Percentiles rank a stretch among this genome's conserved stretches.
Conservation (phyloP, 2,329 filamentous ascomycete species). For the Neurospora crassa region DNA sequence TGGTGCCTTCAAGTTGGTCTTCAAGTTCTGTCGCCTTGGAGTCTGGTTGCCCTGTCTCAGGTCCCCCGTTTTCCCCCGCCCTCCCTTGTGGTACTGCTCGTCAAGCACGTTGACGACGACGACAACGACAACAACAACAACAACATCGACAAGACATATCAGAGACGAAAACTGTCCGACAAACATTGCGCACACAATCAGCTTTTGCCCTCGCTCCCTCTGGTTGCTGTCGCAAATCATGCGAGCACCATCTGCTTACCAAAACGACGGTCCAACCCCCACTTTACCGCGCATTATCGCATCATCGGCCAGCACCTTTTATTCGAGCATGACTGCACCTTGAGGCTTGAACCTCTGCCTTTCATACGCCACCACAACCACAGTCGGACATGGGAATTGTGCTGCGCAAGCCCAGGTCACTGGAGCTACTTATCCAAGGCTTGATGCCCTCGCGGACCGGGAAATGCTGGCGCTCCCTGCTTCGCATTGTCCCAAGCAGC, state of each 20-base stretch:
- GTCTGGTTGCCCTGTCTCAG: neutral
- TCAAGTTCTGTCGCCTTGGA: neutral
- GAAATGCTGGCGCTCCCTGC: neutral
- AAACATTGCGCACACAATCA: neutral
- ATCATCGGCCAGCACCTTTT: neutral
- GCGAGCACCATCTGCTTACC: neutral
- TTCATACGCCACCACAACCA: neutral
- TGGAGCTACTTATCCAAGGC: neutral
- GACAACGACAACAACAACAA: neutral
- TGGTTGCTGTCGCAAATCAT: neutral
- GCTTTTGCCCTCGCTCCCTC: neutral
- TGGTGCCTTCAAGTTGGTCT: neutral
- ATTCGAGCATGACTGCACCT: neutral
- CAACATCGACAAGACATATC: neutral
- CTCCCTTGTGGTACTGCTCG: neutral
- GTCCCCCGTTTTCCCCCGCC: neutral
- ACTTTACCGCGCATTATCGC: neutral
- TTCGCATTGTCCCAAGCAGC: neutral
- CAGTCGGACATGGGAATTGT: neutral
- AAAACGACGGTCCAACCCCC: neutral
- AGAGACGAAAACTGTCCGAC: neutral
- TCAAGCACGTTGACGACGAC: neutral
- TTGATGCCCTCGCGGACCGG: neutral
- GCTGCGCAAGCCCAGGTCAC: neutral
- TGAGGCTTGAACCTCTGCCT: neutral